Base-by-base conservation (phyloP, 2,329 filamentous ascomycete species). In the Hirsutella rhossiliensis region DNA sequence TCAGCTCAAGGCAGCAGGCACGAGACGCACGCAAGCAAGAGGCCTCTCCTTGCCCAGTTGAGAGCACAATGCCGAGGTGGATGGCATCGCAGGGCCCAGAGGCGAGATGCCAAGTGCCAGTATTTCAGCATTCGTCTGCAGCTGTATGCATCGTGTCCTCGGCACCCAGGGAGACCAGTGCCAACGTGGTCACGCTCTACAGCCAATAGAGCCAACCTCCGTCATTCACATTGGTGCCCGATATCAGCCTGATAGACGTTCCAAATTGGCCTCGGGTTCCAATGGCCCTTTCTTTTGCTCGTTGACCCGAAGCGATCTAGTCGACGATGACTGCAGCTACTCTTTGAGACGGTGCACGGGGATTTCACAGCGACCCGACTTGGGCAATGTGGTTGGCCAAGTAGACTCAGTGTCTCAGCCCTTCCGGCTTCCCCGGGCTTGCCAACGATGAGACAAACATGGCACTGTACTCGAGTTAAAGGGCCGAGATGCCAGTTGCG, bases 211-310 rank as follows among this genome's bases (percentile, higher is more conserved):
- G 23, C 15, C 34, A 18, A 30, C 7, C 4, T 19, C 29, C 4
- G 15, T 18, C 34, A 18, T 18, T 11, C 13, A 19, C 38, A 17
- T 41, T 41, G 45, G n/a, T 46, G 42, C 45, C 45, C 38, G 39
- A 46, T 17, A 20, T 41, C 41, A 41, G 42, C 41, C 45, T 19
- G 38, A 46, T 17, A 6, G 34, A 19, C 19, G 7, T 43, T 15
- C 36, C 5, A 11, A 6, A 15, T 31, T 15, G 18, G 9, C 13
- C 23, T 17, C 27, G 11, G 7, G n/a, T 19, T 38, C 38, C 23
- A 40, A 7, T 9, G 7, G 28, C 15, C 32, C 6, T 41, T 40
- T 23, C 31, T 38, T 43, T 13, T 43, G 38, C 38, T 40, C 31
- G 30, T 19, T 19, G 38, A 23, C 29, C 18, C 11, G 28, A 15